A percentile compares a stretch with the other conserved stretches of the same genome.
Evolutionary conservation across 2,329 filamentous ascomycete species (phyloP).

Genomic region (Chalara sp.): DNA sequence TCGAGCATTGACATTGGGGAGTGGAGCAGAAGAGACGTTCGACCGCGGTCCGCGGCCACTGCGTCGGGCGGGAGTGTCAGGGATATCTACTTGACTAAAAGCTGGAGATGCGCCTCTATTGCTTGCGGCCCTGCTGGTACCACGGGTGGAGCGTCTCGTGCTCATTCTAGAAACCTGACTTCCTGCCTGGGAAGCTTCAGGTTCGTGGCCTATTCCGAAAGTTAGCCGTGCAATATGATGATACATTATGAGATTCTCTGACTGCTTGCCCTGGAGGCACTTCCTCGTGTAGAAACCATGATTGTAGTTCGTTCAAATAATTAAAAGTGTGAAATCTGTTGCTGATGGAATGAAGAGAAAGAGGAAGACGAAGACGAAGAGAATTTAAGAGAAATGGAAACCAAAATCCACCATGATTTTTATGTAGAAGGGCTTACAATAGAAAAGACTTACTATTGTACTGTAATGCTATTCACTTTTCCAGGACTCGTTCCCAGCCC

Average conservation of each 20-base stretch:
- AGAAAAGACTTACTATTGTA: not conserved
- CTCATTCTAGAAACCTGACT: too few relatives aligned
- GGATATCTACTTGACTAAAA: conserved; percentile 10
- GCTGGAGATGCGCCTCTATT: conserved; percentile 14
- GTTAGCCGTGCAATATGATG: not conserved
- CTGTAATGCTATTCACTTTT: conserved; percentile 14
- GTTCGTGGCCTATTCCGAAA: not conserved
- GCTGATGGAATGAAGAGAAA: too few relatives aligned
- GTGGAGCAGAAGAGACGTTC: conserved; percentile 1
- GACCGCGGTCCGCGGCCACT: conserved; percentile 8
- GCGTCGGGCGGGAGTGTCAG: conserved; percentile 12
- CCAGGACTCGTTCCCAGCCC: not conserved
- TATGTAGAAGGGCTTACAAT: conserved; percentile 9
- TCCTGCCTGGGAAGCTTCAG: too few relatives aligned
- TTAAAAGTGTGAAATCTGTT: too few relatives aligned
- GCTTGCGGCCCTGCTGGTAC: conserved; percentile 16
- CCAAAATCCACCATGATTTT: not conserved
- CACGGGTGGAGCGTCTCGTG: conserved; percentile 18
- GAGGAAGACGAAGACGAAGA: too few relatives aligned
- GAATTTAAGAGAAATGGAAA: too few relatives aligned
- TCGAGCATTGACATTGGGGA: conserved; percentile 15
- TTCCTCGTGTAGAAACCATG: too few relatives aligned
- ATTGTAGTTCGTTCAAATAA: too few relatives aligned
- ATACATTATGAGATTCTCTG: too few relatives aligned
- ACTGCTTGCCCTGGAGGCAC: too few relatives aligned